Percentiles rank a stretch among this genome's conserved stretches.
Conservation (phyloP, 1,284 basidiomycete species). For the Anthracocystis panici-leucophaei region DNA sequence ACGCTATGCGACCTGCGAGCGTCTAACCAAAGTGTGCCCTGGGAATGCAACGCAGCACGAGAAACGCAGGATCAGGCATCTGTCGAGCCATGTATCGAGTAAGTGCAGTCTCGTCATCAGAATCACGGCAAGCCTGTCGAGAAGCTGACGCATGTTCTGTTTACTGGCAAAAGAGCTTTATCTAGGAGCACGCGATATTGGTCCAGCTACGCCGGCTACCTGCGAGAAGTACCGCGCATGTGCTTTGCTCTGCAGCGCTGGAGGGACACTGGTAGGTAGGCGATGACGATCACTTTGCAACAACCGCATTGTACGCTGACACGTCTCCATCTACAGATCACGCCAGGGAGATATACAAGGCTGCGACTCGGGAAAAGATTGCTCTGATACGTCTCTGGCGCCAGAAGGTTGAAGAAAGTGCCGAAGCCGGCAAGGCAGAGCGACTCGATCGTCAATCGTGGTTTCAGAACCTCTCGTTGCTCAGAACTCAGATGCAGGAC, state of each 20-base stretch:
- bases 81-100: conserved; percentile 29
- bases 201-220: conserved; percentile 51
- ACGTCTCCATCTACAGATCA: conserved; percentile 7
- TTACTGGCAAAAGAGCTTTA: conserved; percentile 18
- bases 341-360: conserved; percentile 27
- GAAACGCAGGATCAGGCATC: background rate
- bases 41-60: conserved; percentile 18
- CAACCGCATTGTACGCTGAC: background rate
- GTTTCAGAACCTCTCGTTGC: conserved; percentile 2
- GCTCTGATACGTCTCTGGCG: conserved; percentile 16
- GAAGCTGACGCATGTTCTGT: background rate
- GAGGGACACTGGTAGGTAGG: conserved; percentile 34
- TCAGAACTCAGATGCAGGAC: background rate
- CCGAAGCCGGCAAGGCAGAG: conserved; percentile 3
- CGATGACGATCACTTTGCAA: background rate
- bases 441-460: conserved; percentile 19
- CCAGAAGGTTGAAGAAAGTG: conserved; percentile 1
- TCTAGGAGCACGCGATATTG: conserved; percentile 42
- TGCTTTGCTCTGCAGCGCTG: conserved; percentile 44
- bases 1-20: conserved; percentile 37
- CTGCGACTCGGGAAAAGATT: conserved; percentile 24
- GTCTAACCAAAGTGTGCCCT: conserved; percentile 32
- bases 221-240: conserved; percentile 44
- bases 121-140: background rate
- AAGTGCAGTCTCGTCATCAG: background rate